These are phyloP conservation scores for Plectosphaerella cucumerina DNA, from an alignment of 2,329 filamentous ascomycete genomes.

Conservation along the genomic window DNA sequence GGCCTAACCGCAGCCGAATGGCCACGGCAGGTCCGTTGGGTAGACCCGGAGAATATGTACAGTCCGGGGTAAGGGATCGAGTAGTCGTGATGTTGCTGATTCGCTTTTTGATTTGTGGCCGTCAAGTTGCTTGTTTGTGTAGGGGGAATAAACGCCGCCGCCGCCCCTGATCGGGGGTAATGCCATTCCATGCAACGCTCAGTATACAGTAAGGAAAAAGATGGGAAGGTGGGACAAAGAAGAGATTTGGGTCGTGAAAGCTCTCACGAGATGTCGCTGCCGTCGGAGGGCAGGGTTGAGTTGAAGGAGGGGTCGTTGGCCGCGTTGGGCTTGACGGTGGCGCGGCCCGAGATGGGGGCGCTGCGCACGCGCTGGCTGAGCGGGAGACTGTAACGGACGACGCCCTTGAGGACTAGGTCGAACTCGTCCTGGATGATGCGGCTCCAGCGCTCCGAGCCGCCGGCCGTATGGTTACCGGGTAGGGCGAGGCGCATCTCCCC, in stretches of 20 bases:
- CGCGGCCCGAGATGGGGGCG: conserved; percentile 55
- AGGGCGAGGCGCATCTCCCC: conserved; percentile 78
- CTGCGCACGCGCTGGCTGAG: conserved; percentile 57
- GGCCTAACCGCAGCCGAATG: no score
- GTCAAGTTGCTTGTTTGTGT: neutral
- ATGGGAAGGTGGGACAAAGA: conserved; percentile 14
- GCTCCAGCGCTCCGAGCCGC: conserved; percentile 85
- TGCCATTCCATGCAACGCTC: conserved; percentile 28
- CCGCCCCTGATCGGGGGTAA: conserved; percentile 9
- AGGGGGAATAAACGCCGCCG: conserved; percentile 6
- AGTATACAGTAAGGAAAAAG: conserved; percentile 34
- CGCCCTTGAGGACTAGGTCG: conserved; percentile 85
- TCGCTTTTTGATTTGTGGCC: neutral
- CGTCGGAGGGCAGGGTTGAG: conserved; percentile 23
- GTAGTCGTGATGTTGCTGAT: conserved; percentile 5
- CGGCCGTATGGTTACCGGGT: conserved; percentile 85
- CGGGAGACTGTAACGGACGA: conserved; percentile 74
- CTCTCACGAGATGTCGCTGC: conserved; percentile 5
- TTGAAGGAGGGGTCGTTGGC: conserved; percentile 48
- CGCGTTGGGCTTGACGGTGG: conserved; percentile 58
- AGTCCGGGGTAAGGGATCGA: conserved; percentile 8
- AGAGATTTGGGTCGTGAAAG: conserved; percentile 13
- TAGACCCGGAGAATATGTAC: conserved; percentile 7
- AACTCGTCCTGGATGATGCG: conserved; percentile 87
- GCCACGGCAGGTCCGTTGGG: no score